Conservation (phyloP, 1,139 yeast genomes). For the Diutina catenulata region DNA sequence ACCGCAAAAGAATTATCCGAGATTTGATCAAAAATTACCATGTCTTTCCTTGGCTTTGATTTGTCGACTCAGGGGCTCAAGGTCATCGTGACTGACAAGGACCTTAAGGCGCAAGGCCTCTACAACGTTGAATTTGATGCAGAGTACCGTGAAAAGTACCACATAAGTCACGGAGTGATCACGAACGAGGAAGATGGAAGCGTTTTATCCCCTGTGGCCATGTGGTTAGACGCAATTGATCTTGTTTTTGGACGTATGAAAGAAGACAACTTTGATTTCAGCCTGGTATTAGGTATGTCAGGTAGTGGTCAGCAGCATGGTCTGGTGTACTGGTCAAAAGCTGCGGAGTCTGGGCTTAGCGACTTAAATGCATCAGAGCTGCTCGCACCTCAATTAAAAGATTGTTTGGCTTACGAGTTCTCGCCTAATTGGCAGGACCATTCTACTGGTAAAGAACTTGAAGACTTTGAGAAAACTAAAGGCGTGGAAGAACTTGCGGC, state of each 20-base stretch:
- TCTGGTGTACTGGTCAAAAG: constrained; percentile 62
- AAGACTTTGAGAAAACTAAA: constrained; percentile 51
- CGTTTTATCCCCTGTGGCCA: constrained; percentile 66
- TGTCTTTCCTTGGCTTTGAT: constrained; percentile 74
- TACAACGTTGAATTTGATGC: constrained; percentile 64
- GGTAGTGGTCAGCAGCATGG: constrained; percentile 96
- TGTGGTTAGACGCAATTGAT: constrained; percentile 87
- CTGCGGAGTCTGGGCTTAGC: too few relatives aligned
- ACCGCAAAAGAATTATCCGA: too few relatives aligned
- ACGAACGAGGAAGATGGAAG: constrained; percentile 39
- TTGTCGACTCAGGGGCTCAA: constrained; percentile 85
- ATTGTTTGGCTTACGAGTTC: constrained; percentile 46
- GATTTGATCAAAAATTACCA: too few relatives aligned
- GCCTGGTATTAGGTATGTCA: constrained; percentile 52
- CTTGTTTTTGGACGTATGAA: constrained; percentile 46
- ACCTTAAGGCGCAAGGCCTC: constrained; percentile 41
- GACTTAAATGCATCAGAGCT: constrained; percentile 37
- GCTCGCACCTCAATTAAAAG: constrained; percentile 13
- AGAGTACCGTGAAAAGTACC: constrained; percentile 43
- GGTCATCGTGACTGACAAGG: constrained; percentile 50
- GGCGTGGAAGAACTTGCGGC: constrained; percentile 55
- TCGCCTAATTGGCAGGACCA: constrained; percentile 97
- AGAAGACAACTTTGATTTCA: constrained; percentile 42
- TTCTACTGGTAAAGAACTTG: constrained; percentile 63
- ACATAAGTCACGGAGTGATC: constrained; percentile 62